Percentiles rank a stretch among this genome's conserved stretches.
Evolutionary conservation across 1,139 yeast species (phyloP).

Genomic region (Nakaseomyces sp.): DNA sequence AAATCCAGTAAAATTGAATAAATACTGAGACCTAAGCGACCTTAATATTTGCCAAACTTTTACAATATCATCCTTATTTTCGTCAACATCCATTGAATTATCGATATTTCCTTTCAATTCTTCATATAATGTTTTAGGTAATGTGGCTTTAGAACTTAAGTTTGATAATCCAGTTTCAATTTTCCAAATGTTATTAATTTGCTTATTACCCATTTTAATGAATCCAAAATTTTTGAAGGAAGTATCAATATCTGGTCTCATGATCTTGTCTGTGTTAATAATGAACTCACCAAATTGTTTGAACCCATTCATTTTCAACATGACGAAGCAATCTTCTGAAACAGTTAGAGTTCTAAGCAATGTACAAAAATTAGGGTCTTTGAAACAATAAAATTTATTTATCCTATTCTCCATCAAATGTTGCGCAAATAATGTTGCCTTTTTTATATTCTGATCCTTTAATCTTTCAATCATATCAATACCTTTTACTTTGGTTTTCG

Average conservation of each 20-base stretch:
- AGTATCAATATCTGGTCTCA: slow-evolving; percentile 11
- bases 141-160: slow-evolving; percentile 10
- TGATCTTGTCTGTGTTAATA: slow-evolving; percentile 6
- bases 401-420: slow-evolving; percentile 19
- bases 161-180: slow-evolving; percentile 23
- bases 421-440: slow-evolving; percentile 15
- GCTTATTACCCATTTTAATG: slow-evolving; percentile 27
- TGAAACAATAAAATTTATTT: slow-evolving; percentile 18
- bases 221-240: slow-evolving; percentile 28
- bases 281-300: slow-evolving; percentile 19
- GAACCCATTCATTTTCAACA: slow-evolving; percentile 20
- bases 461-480: slow-evolving; percentile 11
- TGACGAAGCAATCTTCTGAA: slow-evolving; percentile 16
- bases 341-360: slow-evolving; percentile 12
- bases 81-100: background rate
- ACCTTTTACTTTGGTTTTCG: slow-evolving; percentile 17
- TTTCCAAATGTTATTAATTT: slow-evolving; percentile 28
- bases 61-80: slow-evolving; percentile 17
- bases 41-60: slow-evolving; percentile 29
- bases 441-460: slow-evolving; percentile 14
- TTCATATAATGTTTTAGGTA: slow-evolving; percentile 16
- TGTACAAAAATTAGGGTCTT: slow-evolving; percentile 21
- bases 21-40: slow-evolving; percentile 20
- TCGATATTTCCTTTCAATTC: background rate
- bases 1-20: slow-evolving; percentile 23